phyloP scores from a whole-genome alignment of 371 early-diverging fungal genomes.

The Mucor irregularis region DNA sequence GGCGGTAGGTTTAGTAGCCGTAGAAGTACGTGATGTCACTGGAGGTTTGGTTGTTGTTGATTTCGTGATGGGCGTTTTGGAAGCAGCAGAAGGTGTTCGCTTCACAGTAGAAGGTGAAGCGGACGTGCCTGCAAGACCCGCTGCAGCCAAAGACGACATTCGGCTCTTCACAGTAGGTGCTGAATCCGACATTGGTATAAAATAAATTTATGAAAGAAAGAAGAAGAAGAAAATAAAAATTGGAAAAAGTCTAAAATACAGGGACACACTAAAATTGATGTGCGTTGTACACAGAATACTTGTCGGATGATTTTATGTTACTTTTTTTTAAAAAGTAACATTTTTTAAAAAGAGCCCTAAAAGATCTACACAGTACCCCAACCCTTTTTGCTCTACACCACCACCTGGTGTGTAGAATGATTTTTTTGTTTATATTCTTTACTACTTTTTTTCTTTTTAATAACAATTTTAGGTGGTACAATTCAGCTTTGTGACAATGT shows the following conservation, averaged over 20 bases:
- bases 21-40: constrained; percentile 2
- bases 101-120: background rate
- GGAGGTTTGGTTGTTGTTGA: background rate
- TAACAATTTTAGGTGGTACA: too few relatives aligned
- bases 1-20: constrained; percentile 10
- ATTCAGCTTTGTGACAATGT: too few relatives aligned
- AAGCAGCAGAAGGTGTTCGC: constrained; percentile 1
- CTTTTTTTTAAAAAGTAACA: too few relatives aligned
- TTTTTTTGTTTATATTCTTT: too few relatives aligned
- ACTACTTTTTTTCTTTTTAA: too few relatives aligned
- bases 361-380: too few relatives aligned
- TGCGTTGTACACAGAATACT: too few relatives aligned
- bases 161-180: constrained; percentile 21
- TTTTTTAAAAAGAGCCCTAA: too few relatives aligned
- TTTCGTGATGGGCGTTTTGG: constrained; percentile 14
- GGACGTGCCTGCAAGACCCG: constrained; percentile 12
- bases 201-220: background rate
- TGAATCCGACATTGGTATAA: constrained; percentile 3
- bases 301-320: too few relatives aligned
- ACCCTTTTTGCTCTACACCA: too few relatives aligned
- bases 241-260: background rate
- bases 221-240: background rate
- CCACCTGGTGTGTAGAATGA: too few relatives aligned
- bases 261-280: too few relatives aligned
- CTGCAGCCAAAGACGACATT: constrained; percentile 22